These are phyloP conservation scores for Crithidia mellificae DNA, from an alignment of 208 protist species.

Conservation along the genomic window DNA sequence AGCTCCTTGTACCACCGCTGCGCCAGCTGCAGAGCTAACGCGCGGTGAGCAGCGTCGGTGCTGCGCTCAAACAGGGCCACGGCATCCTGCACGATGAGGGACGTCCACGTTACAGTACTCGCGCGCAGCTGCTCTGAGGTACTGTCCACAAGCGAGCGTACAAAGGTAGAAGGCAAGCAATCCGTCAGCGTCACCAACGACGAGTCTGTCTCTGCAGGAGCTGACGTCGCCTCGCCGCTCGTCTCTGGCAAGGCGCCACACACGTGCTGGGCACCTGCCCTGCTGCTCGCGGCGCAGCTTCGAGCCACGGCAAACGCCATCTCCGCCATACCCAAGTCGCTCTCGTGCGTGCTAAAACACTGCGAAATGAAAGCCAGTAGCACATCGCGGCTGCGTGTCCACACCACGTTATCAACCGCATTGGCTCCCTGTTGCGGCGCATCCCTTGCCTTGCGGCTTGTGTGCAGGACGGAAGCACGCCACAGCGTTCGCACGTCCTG, in stretches of 20 bases:
- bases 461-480: background rate
- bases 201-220: background rate
- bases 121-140: conserved; percentile 3
- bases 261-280: background rate
- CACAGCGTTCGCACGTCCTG: conserved; percentile 3
- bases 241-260: background rate
- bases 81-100: conserved; percentile 13
- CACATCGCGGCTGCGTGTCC: background rate
- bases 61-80: conserved; percentile 10
- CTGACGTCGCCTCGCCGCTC: background rate
- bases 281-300: background rate
- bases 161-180: background rate
- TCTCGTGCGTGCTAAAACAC: background rate
- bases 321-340: conserved; percentile 3
- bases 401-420: background rate
- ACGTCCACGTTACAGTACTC: conserved; percentile 21
- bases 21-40: conserved; percentile 9
- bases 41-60: conserved; percentile 21
- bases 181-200: background rate
- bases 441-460: background rate
- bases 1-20: conserved; percentile 28
- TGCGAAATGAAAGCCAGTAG: background rate
- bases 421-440: background rate
- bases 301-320: conserved; percentile 7
- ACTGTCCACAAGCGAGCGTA: conserved; percentile 6